Base-by-base conservation (phyloP, 352 stramenopile genomes). In the Peronospora destructor region DNA sequence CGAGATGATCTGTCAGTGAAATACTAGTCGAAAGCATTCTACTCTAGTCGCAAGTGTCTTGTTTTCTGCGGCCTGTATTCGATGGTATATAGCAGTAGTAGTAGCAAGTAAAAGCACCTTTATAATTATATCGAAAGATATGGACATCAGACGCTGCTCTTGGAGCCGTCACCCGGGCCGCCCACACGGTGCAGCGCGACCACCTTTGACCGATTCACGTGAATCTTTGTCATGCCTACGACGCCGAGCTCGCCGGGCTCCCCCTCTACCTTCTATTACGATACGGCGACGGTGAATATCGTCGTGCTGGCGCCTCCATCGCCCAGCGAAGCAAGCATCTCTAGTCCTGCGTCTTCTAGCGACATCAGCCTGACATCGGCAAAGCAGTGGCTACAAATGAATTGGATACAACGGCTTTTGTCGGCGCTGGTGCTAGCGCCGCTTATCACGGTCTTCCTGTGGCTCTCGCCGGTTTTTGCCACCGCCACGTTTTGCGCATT, bases 401-500 rank as follows among this genome's bases (percentile, higher is more conserved):
- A 88, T 45, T 61, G 69, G 16, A 64, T 84, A 17, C 77, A 88
- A 59, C 75, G 77, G 34, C 53, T 80, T 14, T 49, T 85, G 19
- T 87, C 75, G 25, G 71, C 75, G 19, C 45, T 73, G 2, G 61
- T 85, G 36, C 59, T 88, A 4, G 67, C 67, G 43, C 72, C 75
- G n/a, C 56, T 82, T 11, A 81, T 88, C 43, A 86, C 73, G 4
- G 32, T 69, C 8, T 85, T 87, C 45, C 57, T 88, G 34, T 84
- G 72, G 75, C 57, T 73, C 26, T 86, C 75, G 17, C 75, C 75
- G 13, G 71, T 68, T 25, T 78, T 83, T 47, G 69, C 72, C 26
- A 86, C 75, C 19, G 71, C 72, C 35, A 86, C 71, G n/a, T 68
- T 84, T 54, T 86, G 75, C 39, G 67, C 72, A 3, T 82, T 80